Evolutionary conservation across 331 rosid species (phyloP).

Genomic region (Phaseolus coccineus): DNA sequence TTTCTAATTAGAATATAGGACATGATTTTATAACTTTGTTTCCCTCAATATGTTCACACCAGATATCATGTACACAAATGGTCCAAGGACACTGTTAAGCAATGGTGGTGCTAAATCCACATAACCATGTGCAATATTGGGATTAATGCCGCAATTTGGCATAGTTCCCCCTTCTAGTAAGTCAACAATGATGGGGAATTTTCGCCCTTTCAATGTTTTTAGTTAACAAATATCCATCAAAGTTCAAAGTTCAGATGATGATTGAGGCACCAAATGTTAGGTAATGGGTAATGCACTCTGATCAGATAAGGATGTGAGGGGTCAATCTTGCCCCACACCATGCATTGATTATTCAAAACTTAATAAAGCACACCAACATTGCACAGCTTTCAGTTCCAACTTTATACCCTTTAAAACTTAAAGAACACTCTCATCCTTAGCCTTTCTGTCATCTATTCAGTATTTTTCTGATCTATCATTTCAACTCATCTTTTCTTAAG

Average conservation of each 20-base stretch:
- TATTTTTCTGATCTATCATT: slow-evolving; percentile 46
- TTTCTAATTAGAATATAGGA: background rate
- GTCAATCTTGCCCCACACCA: slow-evolving; percentile 57
- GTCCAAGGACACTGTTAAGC: background rate
- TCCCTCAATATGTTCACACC: background rate
- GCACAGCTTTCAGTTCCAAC: slow-evolving; percentile 56
- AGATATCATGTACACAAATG: slow-evolving; percentile 27
- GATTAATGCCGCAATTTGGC: slow-evolving; percentile 23
- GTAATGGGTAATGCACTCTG: slow-evolving; percentile 56
- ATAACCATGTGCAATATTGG: background rate
- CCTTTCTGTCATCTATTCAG: slow-evolving; percentile 42
- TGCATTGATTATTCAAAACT: slow-evolving; percentile 50
- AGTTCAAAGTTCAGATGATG: slow-evolving; percentile 48
- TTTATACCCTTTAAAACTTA: slow-evolving; percentile 48
- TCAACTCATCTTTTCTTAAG: slow-evolving; percentile 28
- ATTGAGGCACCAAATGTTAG: slow-evolving; percentile 58
- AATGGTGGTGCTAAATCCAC: background rate
- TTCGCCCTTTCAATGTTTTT: slow-evolving; percentile 38
- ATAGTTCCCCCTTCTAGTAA: slow-evolving; percentile 12
- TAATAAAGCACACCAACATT: slow-evolving; percentile 53
- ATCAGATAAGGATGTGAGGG: slow-evolving; percentile 35
- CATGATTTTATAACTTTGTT: slow-evolving; percentile 16
- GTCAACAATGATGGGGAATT: slow-evolving; percentile 34
- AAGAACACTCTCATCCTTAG: slow-evolving; percentile 46
- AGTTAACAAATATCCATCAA: slow-evolving; percentile 42